These are phyloP conservation scores for Zasmidium cellare DNA, from an alignment of 2,329 filamentous ascomycete species.

Conservation along the genomic window DNA sequence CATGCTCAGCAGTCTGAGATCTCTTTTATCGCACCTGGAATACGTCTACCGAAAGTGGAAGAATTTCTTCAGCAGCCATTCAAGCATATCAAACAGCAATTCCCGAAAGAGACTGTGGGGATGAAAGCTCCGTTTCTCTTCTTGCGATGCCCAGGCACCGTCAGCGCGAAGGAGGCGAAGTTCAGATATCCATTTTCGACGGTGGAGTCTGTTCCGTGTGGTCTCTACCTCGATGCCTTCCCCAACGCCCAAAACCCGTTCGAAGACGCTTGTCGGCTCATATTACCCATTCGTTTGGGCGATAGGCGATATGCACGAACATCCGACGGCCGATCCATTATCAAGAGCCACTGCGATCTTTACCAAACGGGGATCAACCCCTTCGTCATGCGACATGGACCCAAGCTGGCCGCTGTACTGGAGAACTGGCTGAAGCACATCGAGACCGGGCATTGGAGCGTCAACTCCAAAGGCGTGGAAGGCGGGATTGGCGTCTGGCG, in stretches of 20 bases:
- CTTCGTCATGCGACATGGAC: conserved; percentile 35
- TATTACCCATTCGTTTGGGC: conserved; percentile 33
- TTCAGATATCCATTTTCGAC: conserved; percentile 36
- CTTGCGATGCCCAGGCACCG: conserved; percentile 31
- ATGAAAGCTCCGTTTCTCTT: conserved; percentile 38
- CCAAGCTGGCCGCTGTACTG: conserved; percentile 33
- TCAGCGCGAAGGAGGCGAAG: conserved; percentile 35
- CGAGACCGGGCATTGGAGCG: conserved; percentile 34
- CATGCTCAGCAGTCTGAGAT: conserved; percentile 32
- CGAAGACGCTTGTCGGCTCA: conserved; percentile 35
- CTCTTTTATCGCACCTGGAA: conserved; percentile 34
- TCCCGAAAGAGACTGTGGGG: conserved; percentile 31
- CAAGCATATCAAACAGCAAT: conserved; percentile 29
- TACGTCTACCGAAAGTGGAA: conserved; percentile 34
- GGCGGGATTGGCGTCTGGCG: conserved; percentile 35
- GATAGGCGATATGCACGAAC: conserved; percentile 32
- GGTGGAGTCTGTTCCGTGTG: conserved; percentile 34
- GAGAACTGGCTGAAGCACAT: conserved; percentile 36
- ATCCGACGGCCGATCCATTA: conserved; percentile 31
- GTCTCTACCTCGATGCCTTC: conserved; percentile 36
- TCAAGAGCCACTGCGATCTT: conserved; percentile 32
- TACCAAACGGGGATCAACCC: conserved; percentile 36
- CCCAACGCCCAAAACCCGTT: conserved; percentile 36
- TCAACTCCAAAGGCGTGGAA: conserved; percentile 33
- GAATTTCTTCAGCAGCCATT: conserved; percentile 37